Evolutionary conservation across 148 eudicot species (phyloP).

Genomic region (Fallopia convolvulus): DNA sequence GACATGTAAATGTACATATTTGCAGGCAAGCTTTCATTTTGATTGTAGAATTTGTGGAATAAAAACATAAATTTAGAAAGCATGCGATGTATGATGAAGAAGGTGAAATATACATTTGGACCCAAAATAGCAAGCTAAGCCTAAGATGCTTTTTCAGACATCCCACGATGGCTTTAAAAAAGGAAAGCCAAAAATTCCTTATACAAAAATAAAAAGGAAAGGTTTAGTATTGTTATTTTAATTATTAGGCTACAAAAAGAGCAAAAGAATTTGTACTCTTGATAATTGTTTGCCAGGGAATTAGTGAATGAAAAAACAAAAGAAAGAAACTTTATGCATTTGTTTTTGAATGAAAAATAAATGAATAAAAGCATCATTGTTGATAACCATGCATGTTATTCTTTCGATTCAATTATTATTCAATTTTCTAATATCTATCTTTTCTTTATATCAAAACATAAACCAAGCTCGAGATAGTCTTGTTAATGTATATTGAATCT

Average conservation of each 20-base stretch:
- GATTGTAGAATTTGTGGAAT: neutral
- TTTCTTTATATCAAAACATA: neutral
- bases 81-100: neutral
- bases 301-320: neutral
- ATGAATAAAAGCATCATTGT: neutral
- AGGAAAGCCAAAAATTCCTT: neutral
- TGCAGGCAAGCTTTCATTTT: too few relatives aligned
- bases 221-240: neutral
- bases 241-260: neutral
- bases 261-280: neutral
- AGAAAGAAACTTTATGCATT: neutral
- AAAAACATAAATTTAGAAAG: neutral
- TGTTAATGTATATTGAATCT: too few relatives aligned
- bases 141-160: slow-evolving; percentile 7
- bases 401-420: neutral
- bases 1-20: too few relatives aligned
- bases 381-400: slow-evolving; percentile 8
- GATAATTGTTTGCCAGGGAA: neutral
- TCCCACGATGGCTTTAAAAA: neutral
- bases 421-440: neutral
- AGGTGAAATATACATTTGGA: neutral
- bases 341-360: neutral
- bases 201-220: neutral
- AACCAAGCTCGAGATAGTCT: too few relatives aligned
- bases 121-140: slow-evolving; percentile 3